These are phyloP conservation scores for Candida khao-thaluensis DNA, from an alignment of 805 yeast genomes.

Conservation along the genomic window DNA sequence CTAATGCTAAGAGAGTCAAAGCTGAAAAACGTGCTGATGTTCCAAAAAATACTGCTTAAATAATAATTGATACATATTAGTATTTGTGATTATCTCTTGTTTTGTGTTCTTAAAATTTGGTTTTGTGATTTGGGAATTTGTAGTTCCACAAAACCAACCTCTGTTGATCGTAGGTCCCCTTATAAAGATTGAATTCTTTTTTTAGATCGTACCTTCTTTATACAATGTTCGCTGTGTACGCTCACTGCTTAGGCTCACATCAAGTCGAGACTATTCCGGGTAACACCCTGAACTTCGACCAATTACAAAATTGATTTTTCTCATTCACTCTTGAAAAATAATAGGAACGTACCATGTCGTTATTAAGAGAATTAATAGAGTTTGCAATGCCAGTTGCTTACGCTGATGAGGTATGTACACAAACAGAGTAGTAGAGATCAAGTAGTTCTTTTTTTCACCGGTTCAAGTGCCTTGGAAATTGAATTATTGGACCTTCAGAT, in stretches of 20 bases:
- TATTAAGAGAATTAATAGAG: conserved; percentile 75
- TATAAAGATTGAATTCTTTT: too few species aligned
- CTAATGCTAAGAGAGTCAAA: conserved; percentile 81
- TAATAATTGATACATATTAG: background rate
- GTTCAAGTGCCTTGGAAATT: too few species aligned
- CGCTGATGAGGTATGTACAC: conserved; percentile 72
- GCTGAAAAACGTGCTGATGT: conserved; percentile 56
- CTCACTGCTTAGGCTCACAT: too few species aligned
- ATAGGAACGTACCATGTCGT: conserved; percentile 34
- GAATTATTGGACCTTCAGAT: too few species aligned
- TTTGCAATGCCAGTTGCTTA: conserved; percentile 77
- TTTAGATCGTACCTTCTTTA: too few species aligned
- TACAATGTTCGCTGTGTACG: too few species aligned
- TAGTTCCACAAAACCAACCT: too few species aligned
- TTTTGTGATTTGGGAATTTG: too few species aligned
- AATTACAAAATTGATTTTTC: conserved; percentile 29
- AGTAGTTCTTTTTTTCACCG: background rate
- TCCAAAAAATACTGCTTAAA: conserved; percentile 6
- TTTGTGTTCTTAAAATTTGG: too few species aligned
- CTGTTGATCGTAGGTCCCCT: too few species aligned
- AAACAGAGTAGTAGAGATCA: too few species aligned
- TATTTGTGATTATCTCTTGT: background rate
- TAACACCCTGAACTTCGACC: conserved; percentile 15
- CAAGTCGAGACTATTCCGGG: too few species aligned
- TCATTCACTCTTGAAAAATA: conserved; percentile 14